phyloP scores from a whole-genome alignment of 768 basidiomycete species.

The Panaeolus papilionaceus region DNA sequence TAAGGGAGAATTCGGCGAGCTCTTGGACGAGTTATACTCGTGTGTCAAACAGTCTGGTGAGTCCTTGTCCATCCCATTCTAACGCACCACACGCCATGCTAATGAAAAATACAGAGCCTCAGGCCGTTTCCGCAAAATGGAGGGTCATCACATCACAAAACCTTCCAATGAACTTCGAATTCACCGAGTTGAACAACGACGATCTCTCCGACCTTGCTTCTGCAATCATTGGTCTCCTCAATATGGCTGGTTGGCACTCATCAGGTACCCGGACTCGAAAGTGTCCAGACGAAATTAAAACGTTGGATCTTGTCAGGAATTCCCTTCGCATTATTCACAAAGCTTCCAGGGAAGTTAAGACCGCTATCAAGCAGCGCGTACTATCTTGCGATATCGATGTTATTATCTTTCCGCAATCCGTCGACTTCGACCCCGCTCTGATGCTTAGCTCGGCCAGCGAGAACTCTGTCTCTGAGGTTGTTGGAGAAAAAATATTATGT shows the following conservation, averaged over 20 bases:
- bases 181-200: neutral
- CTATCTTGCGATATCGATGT: neutral
- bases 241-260: neutral
- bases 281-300: neutral
- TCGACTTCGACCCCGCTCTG: neutral
- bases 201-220: neutral
- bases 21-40: neutral
- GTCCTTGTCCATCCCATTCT: neutral
- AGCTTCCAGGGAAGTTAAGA: neutral
- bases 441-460: neutral
- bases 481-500: neutral
- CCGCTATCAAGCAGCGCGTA: neutral
- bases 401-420: neutral
- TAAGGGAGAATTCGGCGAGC: neutral
- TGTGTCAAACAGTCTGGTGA: neutral
- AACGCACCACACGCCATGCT: neutral
- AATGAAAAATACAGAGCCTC: neutral
- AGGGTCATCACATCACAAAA: neutral
- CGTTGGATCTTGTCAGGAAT: neutral
- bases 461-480: neutral
- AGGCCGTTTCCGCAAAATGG: neutral
- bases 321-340: neutral
- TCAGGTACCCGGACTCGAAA: neutral
- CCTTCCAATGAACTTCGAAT: neutral
- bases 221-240: neutral